phyloP scores from a whole-genome alignment of 306 rosid species.

The Castanea sativa region DNA sequence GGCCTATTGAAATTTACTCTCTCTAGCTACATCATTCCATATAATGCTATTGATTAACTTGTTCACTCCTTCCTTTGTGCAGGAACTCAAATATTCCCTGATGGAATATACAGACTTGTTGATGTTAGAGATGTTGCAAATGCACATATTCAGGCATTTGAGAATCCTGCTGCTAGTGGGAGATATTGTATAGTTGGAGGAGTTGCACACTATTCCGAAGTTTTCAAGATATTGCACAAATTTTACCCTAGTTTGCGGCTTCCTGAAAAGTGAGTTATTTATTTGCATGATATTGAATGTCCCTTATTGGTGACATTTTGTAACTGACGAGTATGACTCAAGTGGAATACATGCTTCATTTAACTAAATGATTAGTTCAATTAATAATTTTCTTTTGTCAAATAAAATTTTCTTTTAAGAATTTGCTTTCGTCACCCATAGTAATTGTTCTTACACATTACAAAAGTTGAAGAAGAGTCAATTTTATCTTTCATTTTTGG shows the following conservation, averaged over 20 bases:
- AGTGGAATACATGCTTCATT: too few relatives aligned
- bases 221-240: conserved; percentile 42
- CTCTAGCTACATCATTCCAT: not conserved
- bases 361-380: too few relatives aligned
- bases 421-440: too few relatives aligned
- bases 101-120: conserved; percentile 47
- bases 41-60: not conserved
- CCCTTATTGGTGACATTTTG: too few relatives aligned
- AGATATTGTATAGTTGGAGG: conserved; percentile 56
- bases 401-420: too few relatives aligned
- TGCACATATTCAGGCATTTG: conserved; percentile 76
- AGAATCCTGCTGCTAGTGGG: conserved; percentile 73
- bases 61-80: conserved; percentile 16
- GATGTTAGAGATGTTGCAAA: conserved; percentile 75
- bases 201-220: conserved; percentile 51
- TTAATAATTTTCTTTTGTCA: too few relatives aligned
- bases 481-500: too few relatives aligned
- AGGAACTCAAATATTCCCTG: conserved; percentile 59
- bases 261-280: conserved; percentile 49
- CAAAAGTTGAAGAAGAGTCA: too few relatives aligned
- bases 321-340: too few relatives aligned
- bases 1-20: not conserved
- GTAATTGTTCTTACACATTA: too few relatives aligned
- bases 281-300: too few relatives aligned
- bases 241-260: conserved; percentile 56